These are phyloP conservation scores for Podaxis pistillaris DNA, from an alignment of 768 basidiomycete genomes.

Conservation along the genomic window DNA sequence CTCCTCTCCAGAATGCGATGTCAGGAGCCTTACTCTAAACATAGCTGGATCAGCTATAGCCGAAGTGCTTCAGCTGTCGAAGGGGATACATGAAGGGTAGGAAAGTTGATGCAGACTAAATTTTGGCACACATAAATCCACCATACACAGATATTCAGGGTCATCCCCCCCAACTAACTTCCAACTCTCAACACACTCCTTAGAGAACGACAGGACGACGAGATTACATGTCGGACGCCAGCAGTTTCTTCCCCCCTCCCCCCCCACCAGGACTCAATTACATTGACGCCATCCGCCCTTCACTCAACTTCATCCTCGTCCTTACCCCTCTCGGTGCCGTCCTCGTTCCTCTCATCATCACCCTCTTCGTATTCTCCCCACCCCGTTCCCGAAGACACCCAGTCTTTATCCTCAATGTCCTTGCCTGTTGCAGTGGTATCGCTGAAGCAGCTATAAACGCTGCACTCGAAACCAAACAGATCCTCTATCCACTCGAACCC, in stretches of 20 bases:
- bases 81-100: not conserved
- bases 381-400: conserved; percentile 23
- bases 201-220: not conserved
- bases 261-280: conserved; percentile 28
- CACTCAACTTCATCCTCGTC: conserved; percentile 26
- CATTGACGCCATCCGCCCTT: conserved; percentile 25
- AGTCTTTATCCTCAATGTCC: conserved; percentile 32
- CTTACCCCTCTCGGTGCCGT: conserved; percentile 26
- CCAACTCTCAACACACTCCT: not conserved
- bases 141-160: too few species aligned
- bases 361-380: conserved; percentile 32
- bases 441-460: conserved; percentile 23
- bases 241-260: conserved; percentile 7
- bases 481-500: conserved; percentile 20
- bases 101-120: not conserved
- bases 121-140: not conserved
- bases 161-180: not conserved
- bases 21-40: not conserved
- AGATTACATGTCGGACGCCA: not conserved
- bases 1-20: too few species aligned
- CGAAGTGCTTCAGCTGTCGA: not conserved
- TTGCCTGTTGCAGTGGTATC: conserved; percentile 26
- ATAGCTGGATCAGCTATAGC: not conserved
- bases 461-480: conserved; percentile 18
- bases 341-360: conserved; percentile 31